phyloP scores from a whole-genome alignment of 306 rosid genomes.

The Quercus cerris region DNA sequence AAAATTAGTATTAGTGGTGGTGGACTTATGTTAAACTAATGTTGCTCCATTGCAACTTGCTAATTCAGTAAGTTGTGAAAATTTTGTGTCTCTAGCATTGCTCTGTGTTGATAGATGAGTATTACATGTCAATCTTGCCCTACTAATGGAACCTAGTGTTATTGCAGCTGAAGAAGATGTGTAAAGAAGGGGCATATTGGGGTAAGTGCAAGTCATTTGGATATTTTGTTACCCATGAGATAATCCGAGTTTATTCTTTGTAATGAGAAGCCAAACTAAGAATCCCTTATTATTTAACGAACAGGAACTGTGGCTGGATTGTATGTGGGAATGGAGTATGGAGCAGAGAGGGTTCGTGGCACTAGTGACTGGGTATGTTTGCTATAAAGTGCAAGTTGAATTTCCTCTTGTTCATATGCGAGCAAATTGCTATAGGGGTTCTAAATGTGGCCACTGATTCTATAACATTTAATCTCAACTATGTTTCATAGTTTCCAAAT shows the following conservation, averaged over 20 bases:
- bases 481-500: neutral
- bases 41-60: neutral
- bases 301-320: slow-evolving; percentile 77
- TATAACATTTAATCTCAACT: neutral
- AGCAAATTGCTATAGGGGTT: neutral
- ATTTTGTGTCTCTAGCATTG: neutral
- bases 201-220: slow-evolving; percentile 48
- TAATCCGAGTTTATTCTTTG: neutral
- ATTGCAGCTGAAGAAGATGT: slow-evolving; percentile 96
- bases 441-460: neutral
- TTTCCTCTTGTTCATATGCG: neutral
- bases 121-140: slow-evolving; percentile 2
- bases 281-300: neutral
- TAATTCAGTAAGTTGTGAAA: neutral
- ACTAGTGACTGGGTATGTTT: slow-evolving; percentile 83
- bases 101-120: neutral
- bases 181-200: slow-evolving; percentile 97
- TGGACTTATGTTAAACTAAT: too few species aligned
- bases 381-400: slow-evolving; percentile 11
- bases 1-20: too few species aligned
- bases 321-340: slow-evolving; percentile 82
- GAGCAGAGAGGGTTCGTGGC: slow-evolving; percentile 71
- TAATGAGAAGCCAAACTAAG: neutral
- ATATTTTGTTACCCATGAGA: neutral
- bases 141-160: slow-evolving; percentile 26